phyloP scores from a whole-genome alignment of 306 rosid genomes.

The Cicer bijugum region DNA sequence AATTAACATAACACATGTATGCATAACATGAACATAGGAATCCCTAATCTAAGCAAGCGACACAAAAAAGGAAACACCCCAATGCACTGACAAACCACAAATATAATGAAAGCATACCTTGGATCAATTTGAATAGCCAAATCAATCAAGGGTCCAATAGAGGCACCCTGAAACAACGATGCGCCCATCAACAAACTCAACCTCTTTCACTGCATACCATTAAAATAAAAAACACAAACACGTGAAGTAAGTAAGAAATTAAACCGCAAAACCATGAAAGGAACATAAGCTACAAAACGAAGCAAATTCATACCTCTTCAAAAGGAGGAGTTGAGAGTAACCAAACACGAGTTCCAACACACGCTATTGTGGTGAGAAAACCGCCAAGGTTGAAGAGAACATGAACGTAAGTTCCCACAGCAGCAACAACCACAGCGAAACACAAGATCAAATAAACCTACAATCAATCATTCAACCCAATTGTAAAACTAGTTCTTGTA shows the following conservation, averaged over 20 bases:
- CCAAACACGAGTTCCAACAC: conserved; percentile 72
- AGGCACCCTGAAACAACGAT: conserved; percentile 74
- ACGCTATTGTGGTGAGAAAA: conserved; percentile 64
- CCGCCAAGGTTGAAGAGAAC: conserved; percentile 81
- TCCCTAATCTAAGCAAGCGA: background rate
- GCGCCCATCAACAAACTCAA: conserved; percentile 61
- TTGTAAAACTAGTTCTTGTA: background rate
- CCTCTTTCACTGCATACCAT: conserved; percentile 70
- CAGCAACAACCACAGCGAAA: conserved; percentile 72
- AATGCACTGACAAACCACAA: background rate
- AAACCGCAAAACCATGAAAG: conserved; percentile 3
- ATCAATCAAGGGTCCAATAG: conserved; percentile 83
- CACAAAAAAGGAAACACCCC: background rate
- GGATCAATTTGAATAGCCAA: conserved; percentile 73
- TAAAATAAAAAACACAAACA: background rate
- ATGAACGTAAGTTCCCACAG: conserved; percentile 86
- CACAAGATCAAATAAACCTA: conserved; percentile 83
- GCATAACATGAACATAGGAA: background rate
- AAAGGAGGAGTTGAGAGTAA: conserved; percentile 59
- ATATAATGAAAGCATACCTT: conserved; percentile 51
- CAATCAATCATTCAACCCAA: conserved; percentile 26
- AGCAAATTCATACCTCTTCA: conserved; percentile 61
- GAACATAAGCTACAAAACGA: background rate
- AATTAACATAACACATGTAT: background rate
- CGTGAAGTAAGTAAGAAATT: background rate